phyloP scores from a whole-genome alignment of 2,329 filamentous ascomycete species.

The Conoideocrella luteorostrata region DNA sequence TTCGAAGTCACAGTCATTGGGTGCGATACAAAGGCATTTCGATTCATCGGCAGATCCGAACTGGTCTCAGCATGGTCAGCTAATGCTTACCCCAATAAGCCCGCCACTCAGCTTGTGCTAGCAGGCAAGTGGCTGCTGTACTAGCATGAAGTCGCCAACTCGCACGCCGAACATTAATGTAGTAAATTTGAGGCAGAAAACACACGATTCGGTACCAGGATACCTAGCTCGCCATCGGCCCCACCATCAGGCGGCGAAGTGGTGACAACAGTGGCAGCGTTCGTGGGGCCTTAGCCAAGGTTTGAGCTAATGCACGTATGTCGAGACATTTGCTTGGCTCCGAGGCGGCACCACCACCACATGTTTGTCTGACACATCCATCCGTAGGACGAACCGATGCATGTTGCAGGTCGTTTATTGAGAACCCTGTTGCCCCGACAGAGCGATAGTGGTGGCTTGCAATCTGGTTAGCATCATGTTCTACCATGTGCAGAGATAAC shows the following conservation, averaged over 20 bases:
- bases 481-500: no score
- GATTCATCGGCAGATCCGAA: background rate
- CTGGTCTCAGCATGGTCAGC: background rate
- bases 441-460: no score
- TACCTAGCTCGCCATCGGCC: background rate
- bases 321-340: slow-evolving; percentile 7
- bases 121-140: background rate
- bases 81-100: background rate
- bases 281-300: slow-evolving; percentile 1
- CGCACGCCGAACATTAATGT: no score
- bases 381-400: slow-evolving; percentile 1
- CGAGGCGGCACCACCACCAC: background rate
- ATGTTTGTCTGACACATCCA: slow-evolving; percentile 3
- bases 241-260: background rate
- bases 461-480: no score
- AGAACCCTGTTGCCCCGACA: background rate
- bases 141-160: background rate
- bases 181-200: no score
- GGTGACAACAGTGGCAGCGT: background rate
- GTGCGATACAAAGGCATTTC: background rate
- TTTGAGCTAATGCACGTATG: slow-evolving; percentile 9
- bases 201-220: background rate
- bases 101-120: background rate
- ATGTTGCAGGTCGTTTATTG: background rate
- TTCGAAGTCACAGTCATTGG: no score